Evolutionary conservation across 202 grass and related monocot species (phyloP), one percentile per base, ranked within the genome.

Genomic region (Schoenoplectus triqueter): DNA sequence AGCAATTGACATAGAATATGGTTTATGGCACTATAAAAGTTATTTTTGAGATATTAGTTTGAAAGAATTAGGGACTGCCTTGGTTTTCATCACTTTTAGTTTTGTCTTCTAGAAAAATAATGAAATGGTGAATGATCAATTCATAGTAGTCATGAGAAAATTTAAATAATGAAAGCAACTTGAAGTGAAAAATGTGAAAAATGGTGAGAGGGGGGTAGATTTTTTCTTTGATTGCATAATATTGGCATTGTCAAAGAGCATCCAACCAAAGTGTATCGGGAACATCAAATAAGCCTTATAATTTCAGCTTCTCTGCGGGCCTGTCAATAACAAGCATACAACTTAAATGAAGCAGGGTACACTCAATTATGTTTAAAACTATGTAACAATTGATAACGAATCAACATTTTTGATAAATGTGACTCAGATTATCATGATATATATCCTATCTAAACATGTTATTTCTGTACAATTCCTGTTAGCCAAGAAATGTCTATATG

Each of bases 221-320:
- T 94, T 90, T 86, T 95, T 98, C 89, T 87, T 98, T 64, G 93
- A 72, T 55, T 87, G 90, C 96, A 99, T 96, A 87, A 51, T 68
- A 65, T 80, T 84, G 84, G 91, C 69, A 66, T 94, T 86, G 49
- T 99, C 96, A 15, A 99, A 95, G 73, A 99, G 87, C 75, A 93
- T 96, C 74, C 96, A 93, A 87, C 93, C 93, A 84, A 99, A 81
- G 84, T 99, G 84, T 77, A 99, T 91, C 3, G 96, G 93, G 70
- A 99, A 99, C 57, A 99, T 82, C 57, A 99, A 87, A 80, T 96
- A 99, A 10, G 93, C 96, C 95, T 99, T 93, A 85, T 99, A 89
- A 83, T 88, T 99, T 89, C 88, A 92, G 64, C 86, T 90, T 77
- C 90, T 91, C 86, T 96, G 93, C 89, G 81, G 77, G 87, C 55